Evolutionary conservation across 371 early-diverging fungal species (phyloP).

Genomic region (Homolaphlyctis polyrhiza): DNA sequence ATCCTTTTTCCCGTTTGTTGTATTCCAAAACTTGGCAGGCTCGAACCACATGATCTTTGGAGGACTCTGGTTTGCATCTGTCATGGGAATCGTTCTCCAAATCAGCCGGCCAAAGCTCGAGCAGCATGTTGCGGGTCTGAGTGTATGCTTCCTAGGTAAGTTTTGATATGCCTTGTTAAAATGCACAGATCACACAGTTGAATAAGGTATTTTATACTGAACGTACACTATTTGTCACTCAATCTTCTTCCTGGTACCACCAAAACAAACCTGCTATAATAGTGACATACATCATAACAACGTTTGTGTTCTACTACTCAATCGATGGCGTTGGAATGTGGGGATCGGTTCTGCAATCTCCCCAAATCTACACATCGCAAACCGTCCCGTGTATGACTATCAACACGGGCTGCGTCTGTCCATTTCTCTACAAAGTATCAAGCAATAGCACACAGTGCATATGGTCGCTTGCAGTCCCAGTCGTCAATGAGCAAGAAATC

Average conservation of each 20-base stretch:
- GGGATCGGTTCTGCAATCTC: no score
- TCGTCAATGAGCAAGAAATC: constrained; percentile 13
- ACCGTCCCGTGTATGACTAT: no score
- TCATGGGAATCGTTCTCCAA: constrained; percentile 33
- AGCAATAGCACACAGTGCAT: not conserved
- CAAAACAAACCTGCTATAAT: no score
- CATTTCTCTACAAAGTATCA: not conserved
- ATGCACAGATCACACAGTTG: no score
- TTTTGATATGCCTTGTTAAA: not conserved
- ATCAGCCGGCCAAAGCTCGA: constrained; percentile 20
- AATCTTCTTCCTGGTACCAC: no score
- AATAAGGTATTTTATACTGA: no score
- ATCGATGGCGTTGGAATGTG: no score
- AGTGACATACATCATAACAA: not conserved
- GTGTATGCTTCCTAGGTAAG: constrained; percentile 15
- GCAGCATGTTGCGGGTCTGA: constrained; percentile 14
- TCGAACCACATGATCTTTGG: constrained; percentile 24
- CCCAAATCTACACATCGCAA: no score
- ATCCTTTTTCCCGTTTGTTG: constrained; percentile 21
- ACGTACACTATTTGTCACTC: no score
- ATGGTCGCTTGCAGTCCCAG: not conserved
- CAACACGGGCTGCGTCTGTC: not conserved
- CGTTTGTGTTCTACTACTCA: constrained; percentile 1
- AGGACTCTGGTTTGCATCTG: constrained; percentile 26
- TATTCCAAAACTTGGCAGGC: constrained; percentile 22